Evolutionary conservation across 2,329 filamentous ascomycete species (phyloP), one percentile per base, ranked within the genome.

Genomic region (Emericellopsis cladophorae): DNA sequence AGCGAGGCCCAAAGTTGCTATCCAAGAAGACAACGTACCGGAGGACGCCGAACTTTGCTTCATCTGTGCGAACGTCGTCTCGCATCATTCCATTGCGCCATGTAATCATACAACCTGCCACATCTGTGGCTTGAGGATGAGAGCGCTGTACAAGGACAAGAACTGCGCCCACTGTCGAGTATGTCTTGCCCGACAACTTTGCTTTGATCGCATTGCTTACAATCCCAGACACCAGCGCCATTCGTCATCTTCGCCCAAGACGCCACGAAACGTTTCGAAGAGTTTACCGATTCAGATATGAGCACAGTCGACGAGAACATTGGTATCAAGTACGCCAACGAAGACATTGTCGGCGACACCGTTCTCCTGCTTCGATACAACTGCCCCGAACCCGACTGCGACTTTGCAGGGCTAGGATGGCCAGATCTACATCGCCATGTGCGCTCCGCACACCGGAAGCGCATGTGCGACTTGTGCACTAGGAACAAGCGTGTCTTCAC

Each of bases 401-500:
- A 93, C 65, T 82, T 86, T 49, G 87, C 88, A 34, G 93, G 86
- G 55, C 65, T 89, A 42, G 69, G 70, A 45, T 74, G 70, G 68
- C 67, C 66, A 10, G 70, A 74, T 46, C 57, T 74, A 40, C 70
- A 74, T 49, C 66, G 88, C 50, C 87, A 98, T 67, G 90, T 95
- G 42, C 84, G 82, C 55, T 76, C 69, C 40, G 75, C 74, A 43
- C 92, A 98, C 65, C 72, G 81, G 48, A 94, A 90, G 64, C 81
- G 84, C 56, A 89, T 93, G 81, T 93, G 84, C 60, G 87, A 95
- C 59, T 70, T 95, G 10, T 95, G 89, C 61, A 74, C 89, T 7
- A 72, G 88, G 45, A 89, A 95, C 67, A 98, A 98, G 64, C 95
- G 95, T 56, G 88, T 95, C 29, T 98, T 98, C 52, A 95, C 92